phyloP scores from a whole-genome alignment of 306 rosid genomes.

The Styphnolobium japonicum region DNA sequence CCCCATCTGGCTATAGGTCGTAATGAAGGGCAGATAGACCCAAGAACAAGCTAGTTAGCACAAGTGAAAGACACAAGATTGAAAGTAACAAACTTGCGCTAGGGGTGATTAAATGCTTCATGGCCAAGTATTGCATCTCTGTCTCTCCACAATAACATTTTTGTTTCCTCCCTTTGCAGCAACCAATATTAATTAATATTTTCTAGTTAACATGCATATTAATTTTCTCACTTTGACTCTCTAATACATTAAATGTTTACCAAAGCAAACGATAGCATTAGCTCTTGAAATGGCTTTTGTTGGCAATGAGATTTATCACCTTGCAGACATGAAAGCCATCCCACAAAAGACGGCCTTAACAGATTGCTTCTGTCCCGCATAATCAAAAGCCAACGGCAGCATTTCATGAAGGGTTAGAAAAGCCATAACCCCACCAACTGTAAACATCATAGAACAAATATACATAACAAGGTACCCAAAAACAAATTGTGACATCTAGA shows the following conservation, averaged over 20 bases:
- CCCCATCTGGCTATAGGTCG: too few relatives aligned
- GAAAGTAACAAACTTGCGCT: too few relatives aligned
- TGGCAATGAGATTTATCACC: slow-evolving; percentile 42
- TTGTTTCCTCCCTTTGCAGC: not conserved
- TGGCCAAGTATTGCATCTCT: not conserved
- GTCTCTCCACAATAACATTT: not conserved
- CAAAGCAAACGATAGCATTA: not conserved
- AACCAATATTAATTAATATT: not conserved
- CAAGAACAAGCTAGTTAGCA: too few relatives aligned
- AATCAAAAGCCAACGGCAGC: slow-evolving; percentile 96
- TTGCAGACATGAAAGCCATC: slow-evolving; percentile 99
- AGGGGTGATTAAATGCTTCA: not conserved
- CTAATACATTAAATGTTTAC: not conserved
- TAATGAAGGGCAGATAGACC: too few relatives aligned
- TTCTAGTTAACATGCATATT: not conserved
- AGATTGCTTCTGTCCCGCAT: slow-evolving; percentile 92
- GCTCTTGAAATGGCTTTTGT: not conserved
- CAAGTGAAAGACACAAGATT: too few relatives aligned
- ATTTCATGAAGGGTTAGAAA: slow-evolving; percentile 93
- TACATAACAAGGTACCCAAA: not conserved
- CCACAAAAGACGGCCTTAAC: slow-evolving; percentile 91
- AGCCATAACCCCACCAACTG: slow-evolving; percentile 99
- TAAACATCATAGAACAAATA: not conserved
- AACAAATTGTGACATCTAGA: not conserved
- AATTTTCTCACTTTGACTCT: not conserved